Percentiles rank a stretch among this genome's conserved stretches.
These are phyloP conservation scores for Stramenopiles sp. DNA, from an alignment of 352 stramenopile genomes.

Conservation along the genomic window DNA sequence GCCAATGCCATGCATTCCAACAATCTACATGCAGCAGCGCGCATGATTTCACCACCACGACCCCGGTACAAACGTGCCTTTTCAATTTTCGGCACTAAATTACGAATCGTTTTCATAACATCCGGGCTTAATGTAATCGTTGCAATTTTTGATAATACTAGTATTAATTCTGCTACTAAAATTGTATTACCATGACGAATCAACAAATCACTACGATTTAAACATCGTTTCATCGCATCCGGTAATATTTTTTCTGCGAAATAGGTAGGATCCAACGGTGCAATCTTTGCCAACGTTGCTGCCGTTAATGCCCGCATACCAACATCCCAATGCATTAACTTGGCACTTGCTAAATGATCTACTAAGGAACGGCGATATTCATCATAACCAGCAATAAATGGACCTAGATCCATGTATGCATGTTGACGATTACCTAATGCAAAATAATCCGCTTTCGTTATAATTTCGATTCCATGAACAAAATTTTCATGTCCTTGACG, in stretches of 20 bases:
- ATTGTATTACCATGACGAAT: constrained; percentile 77
- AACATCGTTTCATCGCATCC: constrained; percentile 38
- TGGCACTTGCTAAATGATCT: constrained; percentile 50
- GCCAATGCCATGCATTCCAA: constrained; percentile 68
- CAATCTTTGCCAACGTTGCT: constrained; percentile 54
- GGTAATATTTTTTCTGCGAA: constrained; percentile 49
- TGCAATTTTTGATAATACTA: constrained; percentile 30
- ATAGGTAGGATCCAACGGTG: constrained; percentile 45
- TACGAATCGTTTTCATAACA: constrained; percentile 21
- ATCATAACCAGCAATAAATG: constrained; percentile 65
- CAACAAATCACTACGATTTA: constrained; percentile 51
- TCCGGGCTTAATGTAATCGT: no score
- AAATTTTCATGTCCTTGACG: constrained; percentile 72
- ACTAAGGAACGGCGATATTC: constrained; percentile 55
- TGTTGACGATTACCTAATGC: constrained; percentile 71
- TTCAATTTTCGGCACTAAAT: constrained; percentile 60
- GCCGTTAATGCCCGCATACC: constrained; percentile 66
- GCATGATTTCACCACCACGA: constrained; percentile 82
- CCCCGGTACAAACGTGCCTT: constrained; percentile 82
- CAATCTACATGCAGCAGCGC: constrained; percentile 68
- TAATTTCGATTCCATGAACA: constrained; percentile 82
- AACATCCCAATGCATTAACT: constrained; percentile 84
- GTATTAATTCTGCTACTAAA: constrained; percentile 54
- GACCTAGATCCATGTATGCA: constrained; percentile 70
- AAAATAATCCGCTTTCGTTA: constrained; percentile 91